A percentile compares a stretch with the other conserved stretches of the same genome.
These are phyloP conservation scores for Pythium sp. DNA, from an alignment of 352 stramenopile genomes.

Conservation along the genomic window DNA sequence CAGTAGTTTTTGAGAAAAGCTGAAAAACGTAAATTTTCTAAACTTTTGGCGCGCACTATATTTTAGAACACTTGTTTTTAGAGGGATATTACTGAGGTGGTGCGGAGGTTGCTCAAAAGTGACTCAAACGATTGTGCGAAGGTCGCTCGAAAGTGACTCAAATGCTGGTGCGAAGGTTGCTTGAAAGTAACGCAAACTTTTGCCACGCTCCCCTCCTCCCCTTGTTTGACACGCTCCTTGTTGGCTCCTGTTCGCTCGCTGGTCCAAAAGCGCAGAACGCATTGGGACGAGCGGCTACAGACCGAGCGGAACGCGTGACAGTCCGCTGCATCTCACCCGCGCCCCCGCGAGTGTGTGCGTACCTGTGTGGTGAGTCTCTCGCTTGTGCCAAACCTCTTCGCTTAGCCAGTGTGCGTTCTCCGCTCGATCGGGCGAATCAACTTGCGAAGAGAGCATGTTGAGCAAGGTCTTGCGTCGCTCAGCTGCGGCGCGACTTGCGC, in stretches of 20 bases:
- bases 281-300: background rate
- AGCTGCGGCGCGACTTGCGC: slow-evolving; percentile 4
- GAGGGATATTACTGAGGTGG: no score
- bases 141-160: no score
- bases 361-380: background rate
- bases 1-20: no score
- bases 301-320: background rate
- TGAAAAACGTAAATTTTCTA: no score
- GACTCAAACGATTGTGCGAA: no score
- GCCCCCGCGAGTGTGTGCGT: background rate
- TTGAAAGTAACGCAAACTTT: slow-evolving; percentile 3
- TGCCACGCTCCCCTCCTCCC: slow-evolving; percentile 1
- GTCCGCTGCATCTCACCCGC: no score
- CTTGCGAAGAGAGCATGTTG: slow-evolving; percentile 11
- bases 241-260: slow-evolving; percentile 6
- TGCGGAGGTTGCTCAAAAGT: no score
- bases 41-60: no score
- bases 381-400: background rate
- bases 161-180: background rate
- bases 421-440: background rate
- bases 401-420: slow-evolving; percentile 5
- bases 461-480: slow-evolving; percentile 19
- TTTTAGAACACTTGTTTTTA: no score
- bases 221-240: slow-evolving; percentile 19
- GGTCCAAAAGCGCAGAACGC: slow-evolving; percentile 11